Evolutionary conservation across 257 asterid species (phyloP).

Genomic region (Echites panduratus): DNA sequence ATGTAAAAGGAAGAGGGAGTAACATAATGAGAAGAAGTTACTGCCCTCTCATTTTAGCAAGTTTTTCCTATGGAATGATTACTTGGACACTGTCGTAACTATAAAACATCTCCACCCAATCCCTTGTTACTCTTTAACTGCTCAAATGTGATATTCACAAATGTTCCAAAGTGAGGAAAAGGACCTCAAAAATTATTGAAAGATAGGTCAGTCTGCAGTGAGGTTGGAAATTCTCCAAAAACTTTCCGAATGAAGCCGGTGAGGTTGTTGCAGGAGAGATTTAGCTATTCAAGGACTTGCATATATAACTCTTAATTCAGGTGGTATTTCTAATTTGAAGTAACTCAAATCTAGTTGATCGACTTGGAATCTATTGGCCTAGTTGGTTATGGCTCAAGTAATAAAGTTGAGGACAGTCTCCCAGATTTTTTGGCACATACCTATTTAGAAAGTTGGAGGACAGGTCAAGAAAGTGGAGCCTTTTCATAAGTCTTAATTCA

Average conservation of each 20-base stretch:
- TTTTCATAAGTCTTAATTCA: slow-evolving; percentile 13
- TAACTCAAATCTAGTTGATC: slow-evolving; percentile 24
- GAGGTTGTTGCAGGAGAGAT: slow-evolving; percentile 32
- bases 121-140: slow-evolving; percentile 24
- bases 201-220: slow-evolving; percentile 22
- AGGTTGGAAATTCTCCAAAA: slow-evolving; percentile 11
- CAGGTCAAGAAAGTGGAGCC: slow-evolving; percentile 15
- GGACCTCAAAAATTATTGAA: slow-evolving; percentile 12
- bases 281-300: slow-evolving; percentile 11
- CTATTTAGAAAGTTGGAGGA: slow-evolving; percentile 26
- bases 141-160: slow-evolving; percentile 15
- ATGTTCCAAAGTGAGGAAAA: slow-evolving; percentile 22
- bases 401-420: slow-evolving; percentile 12
- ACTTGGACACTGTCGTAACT: too few species aligned
- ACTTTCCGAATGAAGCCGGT: slow-evolving; percentile 24
- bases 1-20: slow-evolving; percentile 5
- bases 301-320: not conserved
- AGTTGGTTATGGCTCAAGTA: slow-evolving; percentile 23
- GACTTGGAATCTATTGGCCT: slow-evolving; percentile 20
- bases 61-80: not conserved
- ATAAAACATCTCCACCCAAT: slow-evolving; percentile 20
- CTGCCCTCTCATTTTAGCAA: not conserved
- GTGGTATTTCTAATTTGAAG: slow-evolving; percentile 28
- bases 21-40: not conserved
- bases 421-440: slow-evolving; percentile 22